Base-by-base conservation (phyloP, 2,329 filamentous ascomycete species). In the Botrytis byssoidea region DNA sequence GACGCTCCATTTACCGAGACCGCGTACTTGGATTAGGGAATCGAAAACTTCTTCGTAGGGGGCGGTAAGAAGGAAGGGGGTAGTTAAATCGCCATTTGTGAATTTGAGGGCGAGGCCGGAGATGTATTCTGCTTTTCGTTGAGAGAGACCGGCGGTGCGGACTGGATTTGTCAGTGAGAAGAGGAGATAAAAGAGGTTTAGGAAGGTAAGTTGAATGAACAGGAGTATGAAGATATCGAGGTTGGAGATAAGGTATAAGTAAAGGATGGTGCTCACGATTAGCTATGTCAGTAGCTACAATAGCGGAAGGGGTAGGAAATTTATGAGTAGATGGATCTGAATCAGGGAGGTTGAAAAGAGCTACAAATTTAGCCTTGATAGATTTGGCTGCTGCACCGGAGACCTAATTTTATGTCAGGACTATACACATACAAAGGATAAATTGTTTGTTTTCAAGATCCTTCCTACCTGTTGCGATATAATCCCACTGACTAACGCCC, bases 81-180 rank as follows among this genome's bases (percentile, higher is more conserved):
- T 91, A 63, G 88, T 92, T 70, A 98, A 85, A 79, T 95, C 93
- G 22, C 93, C 93, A 3, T 81, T 86, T 0, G 83, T 85, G 80
- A 98, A 98, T 81, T 95, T 95, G 79, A 91, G 87, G 0, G 95
- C 94, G 8, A 99, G 86, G 0, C 95, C 95, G 72, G 91, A 88
- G 74, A 98, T 90, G 83, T 99, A 99, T 84, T 98, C 96, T 65
- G 96, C 96, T 84, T 99, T 99, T 74, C 96, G 90, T 83, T 97
- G 93, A 4, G 94, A 97, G 68, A 99, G 88, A 0, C 96, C 96
- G 0, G 95, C 96, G 12, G 92, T 91, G 44, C 95, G 92, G 14
- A 99, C 87, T 5, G 84, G 87, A 44, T 91, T 84, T 46, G 97
- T 84, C 32, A 90, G 83, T 70, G 86, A 87, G 12, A 83, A 81